Conservation (phyloP, 1,284 basidiomycete species). For the Cryptococcus sp. region DNA sequence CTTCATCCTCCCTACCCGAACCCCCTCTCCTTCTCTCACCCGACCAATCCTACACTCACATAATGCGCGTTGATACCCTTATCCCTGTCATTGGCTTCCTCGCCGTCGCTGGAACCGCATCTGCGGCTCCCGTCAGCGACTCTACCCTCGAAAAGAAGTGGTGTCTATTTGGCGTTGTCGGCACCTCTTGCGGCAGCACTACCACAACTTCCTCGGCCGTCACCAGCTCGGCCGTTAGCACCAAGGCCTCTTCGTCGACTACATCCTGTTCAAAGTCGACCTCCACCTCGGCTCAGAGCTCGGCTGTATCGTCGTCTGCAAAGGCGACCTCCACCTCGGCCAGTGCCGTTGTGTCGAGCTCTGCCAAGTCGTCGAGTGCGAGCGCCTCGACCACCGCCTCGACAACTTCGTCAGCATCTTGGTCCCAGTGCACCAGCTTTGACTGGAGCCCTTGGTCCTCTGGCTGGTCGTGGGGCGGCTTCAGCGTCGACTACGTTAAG, state of each 20-base stretch:
- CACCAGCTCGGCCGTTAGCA: slow-evolving; percentile 2
- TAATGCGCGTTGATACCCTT: slow-evolving; percentile 20
- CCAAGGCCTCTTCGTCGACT: slow-evolving; percentile 1
- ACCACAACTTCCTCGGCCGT: slow-evolving; percentile 9
- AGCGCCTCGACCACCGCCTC: not conserved
- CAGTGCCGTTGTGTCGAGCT: not conserved
- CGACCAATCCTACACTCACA: slow-evolving; percentile 19
- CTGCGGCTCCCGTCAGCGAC: slow-evolving; percentile 13
- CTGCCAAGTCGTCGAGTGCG: not conserved
- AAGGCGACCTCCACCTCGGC: slow-evolving; percentile 5
- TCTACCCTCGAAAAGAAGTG: slow-evolving; percentile 16
- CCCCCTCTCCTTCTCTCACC: slow-evolving; percentile 9
- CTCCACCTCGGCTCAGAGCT: slow-evolving; percentile 1
- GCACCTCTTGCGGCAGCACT: slow-evolving; percentile 13
- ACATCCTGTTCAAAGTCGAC: not conserved
- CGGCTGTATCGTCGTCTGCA: slow-evolving; percentile 11
- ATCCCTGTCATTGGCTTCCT: slow-evolving; percentile 26
- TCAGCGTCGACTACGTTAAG: slow-evolving; percentile 24
- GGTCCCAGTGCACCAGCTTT: slow-evolving; percentile 7
- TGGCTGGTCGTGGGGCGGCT: slow-evolving; percentile 24
- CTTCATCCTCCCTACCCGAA: slow-evolving; percentile 12
- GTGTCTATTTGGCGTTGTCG: slow-evolving; percentile 19
- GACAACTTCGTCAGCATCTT: not conserved
- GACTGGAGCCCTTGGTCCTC: slow-evolving; percentile 15
- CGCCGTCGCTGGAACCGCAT: slow-evolving; percentile 12